These are phyloP conservation scores for Zarea fungicola DNA, from an alignment of 2,329 filamentous ascomycete species.

Conservation along the genomic window DNA sequence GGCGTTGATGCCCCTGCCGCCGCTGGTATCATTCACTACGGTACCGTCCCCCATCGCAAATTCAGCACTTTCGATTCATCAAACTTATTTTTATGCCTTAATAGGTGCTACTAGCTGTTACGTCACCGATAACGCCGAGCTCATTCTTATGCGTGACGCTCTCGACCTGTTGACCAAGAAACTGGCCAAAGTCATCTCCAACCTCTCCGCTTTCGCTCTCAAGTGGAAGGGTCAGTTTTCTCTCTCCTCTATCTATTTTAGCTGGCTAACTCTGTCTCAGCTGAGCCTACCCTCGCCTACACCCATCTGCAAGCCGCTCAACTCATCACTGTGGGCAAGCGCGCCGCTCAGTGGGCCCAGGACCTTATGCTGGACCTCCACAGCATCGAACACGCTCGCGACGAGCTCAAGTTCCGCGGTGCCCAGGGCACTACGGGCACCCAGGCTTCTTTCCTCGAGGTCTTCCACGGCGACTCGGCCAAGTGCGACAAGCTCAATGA, in stretches of 20 bases:
- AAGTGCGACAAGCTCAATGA: slow-evolving; percentile 52
- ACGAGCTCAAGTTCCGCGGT: slow-evolving; percentile 69
- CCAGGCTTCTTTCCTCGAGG: slow-evolving; percentile 63
- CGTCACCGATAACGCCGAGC: slow-evolving; percentile 70
- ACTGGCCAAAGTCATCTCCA: slow-evolving; percentile 41
- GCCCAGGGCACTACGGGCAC: slow-evolving; percentile 65
- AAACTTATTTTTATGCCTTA: neutral
- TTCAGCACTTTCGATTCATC: slow-evolving; percentile 17
- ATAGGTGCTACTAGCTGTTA: slow-evolving; percentile 40
- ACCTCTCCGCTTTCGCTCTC: slow-evolving; percentile 53
- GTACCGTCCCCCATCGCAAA: slow-evolving; percentile 28
- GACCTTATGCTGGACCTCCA: slow-evolving; percentile 61
- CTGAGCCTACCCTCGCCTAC: slow-evolving; percentile 65
- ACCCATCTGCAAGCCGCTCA: slow-evolving; percentile 67
- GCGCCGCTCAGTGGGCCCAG: slow-evolving; percentile 69
- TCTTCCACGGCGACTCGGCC: slow-evolving; percentile 41
- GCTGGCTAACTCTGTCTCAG: slow-evolving; percentile 3
- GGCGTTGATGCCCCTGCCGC: slow-evolving; percentile 69
- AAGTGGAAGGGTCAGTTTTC: slow-evolving; percentile 55
- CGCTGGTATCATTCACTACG: slow-evolving; percentile 77
- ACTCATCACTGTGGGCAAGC: slow-evolving; percentile 60
- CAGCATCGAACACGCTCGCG: slow-evolving; percentile 63
- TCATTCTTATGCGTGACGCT: slow-evolving; percentile 61
- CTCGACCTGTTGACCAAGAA: slow-evolving; percentile 77
- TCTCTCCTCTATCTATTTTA: neutral